Evolutionary conservation across 2,329 filamentous ascomycete genomes (phyloP).

Genomic region (Teratosphaeria nubilosa): DNA sequence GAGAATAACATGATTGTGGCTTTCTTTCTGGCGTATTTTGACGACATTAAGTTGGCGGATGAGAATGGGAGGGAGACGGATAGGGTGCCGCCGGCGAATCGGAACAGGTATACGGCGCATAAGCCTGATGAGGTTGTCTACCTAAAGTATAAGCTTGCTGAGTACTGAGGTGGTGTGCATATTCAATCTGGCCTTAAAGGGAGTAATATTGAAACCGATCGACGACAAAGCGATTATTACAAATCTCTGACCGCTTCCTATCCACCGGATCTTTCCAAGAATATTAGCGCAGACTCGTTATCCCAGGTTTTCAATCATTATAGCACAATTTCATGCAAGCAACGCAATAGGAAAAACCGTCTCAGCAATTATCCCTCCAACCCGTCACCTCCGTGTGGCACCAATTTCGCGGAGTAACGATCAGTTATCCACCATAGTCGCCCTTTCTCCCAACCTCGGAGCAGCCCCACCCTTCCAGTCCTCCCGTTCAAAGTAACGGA

Average conservation of each 20-base stretch:
- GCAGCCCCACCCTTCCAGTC: conserved; percentile 59
- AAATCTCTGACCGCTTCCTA: neutral
- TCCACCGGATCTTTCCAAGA: neutral
- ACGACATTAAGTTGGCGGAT: conserved; percentile 39
- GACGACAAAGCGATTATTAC: neutral
- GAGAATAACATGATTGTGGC: conserved; percentile 43
- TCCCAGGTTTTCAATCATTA: neutral
- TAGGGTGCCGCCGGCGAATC: conserved; percentile 25
- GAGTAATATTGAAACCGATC: no score
- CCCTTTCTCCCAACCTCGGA: conserved; percentile 49
- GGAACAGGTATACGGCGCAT: conserved; percentile 30
- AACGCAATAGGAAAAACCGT: neutral
- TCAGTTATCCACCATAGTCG: neutral
- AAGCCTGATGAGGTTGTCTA: conserved; percentile 30
- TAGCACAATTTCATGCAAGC: neutral
- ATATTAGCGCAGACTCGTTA: neutral
- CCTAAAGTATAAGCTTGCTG: conserved; percentile 29
- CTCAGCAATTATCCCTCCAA: neutral
- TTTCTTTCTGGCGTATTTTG: conserved; percentile 41
- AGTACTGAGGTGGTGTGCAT: conserved; percentile 1
- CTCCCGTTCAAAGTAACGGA: conserved; percentile 89
- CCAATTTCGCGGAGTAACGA: neutral
- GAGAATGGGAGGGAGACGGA: conserved; percentile 25
- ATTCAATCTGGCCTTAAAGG: no score
- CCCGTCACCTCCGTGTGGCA: neutral